These are phyloP conservation scores for Nigrospora sphaerica DNA, from an alignment of 2,329 filamentous ascomycete species.

Conservation along the genomic window DNA sequence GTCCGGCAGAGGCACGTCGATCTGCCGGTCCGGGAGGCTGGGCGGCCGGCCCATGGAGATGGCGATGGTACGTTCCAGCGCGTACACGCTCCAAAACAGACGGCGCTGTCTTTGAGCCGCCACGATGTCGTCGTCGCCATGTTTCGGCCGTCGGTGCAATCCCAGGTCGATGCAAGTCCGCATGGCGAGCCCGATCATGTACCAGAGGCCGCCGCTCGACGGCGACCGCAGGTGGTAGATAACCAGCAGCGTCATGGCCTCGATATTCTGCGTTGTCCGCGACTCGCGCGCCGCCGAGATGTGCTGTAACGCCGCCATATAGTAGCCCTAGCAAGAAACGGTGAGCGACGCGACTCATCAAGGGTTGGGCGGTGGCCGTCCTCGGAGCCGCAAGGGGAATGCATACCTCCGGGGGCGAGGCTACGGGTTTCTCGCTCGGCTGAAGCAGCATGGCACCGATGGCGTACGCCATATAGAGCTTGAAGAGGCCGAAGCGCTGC, in stretches of 20 bases:
- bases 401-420: constrained; percentile 29
- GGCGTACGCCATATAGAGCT: constrained; percentile 43
- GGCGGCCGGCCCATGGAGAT: constrained; percentile 42
- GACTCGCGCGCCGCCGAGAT: constrained; percentile 39
- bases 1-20: constrained; percentile 39
- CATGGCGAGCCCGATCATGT: constrained; percentile 47
- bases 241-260: constrained; percentile 43
- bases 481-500: constrained; percentile 38
- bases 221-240: constrained; percentile 43
- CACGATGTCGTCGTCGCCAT: constrained; percentile 27
- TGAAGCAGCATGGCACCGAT: constrained; percentile 42
- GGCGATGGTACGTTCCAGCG: constrained; percentile 39
- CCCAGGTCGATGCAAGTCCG: constrained; percentile 44
- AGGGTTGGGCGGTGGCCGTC: too few relatives aligned
- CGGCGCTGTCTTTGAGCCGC: constrained; percentile 36
- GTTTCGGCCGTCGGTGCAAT: constrained; percentile 36
- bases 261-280: constrained; percentile 41
- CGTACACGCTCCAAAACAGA: constrained; percentile 45
- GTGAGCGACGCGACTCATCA: background rate
- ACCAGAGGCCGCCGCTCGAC: constrained; percentile 44
- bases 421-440: constrained; percentile 35
- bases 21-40: constrained; percentile 42
- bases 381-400: background rate
- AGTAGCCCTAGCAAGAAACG: constrained; percentile 31
- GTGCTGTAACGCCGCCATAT: constrained; percentile 40